These are phyloP conservation scores for Coffea eugenioides DNA, from an alignment of 257 asterid genomes.

Conservation along the genomic window DNA sequence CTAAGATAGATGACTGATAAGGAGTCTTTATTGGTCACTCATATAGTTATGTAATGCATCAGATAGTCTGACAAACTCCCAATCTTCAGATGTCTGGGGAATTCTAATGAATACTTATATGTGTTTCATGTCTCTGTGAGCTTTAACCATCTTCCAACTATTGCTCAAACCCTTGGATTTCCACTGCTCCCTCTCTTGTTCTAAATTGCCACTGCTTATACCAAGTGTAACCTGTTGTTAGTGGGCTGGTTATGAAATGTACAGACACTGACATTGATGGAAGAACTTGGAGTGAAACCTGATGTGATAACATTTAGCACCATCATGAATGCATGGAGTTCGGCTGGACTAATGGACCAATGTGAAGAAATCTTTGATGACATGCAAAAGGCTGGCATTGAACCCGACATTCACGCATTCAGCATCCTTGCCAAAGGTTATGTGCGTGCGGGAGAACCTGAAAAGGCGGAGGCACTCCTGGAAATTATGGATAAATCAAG, in stretches of 20 bases:
- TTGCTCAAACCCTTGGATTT: neutral
- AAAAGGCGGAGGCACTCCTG: slow-evolving; percentile 65
- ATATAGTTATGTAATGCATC: neutral
- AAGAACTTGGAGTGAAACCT: slow-evolving; percentile 78
- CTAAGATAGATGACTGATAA: neutral
- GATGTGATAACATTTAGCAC: slow-evolving; percentile 90
- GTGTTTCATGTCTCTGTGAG: neutral
- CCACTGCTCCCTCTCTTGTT: neutral
- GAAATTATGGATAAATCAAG: slow-evolving; percentile 45
- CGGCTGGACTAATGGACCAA: slow-evolving; percentile 74
- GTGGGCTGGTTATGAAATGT: slow-evolving; percentile 12
- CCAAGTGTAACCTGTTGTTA: neutral
- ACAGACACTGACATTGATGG: slow-evolving; percentile 72
- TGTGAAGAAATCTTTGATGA: slow-evolving; percentile 76
- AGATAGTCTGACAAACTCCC: neutral
- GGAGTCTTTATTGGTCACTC: neutral
- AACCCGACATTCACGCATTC: slow-evolving; percentile 75
- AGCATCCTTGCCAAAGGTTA: slow-evolving; percentile 97
- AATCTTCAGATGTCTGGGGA: neutral
- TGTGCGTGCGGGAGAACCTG: slow-evolving; percentile 76
- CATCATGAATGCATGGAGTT: slow-evolving; percentile 94
- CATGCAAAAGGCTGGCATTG: slow-evolving; percentile 65
- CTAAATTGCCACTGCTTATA: neutral
- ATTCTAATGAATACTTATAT: neutral
- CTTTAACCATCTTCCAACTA: neutral